Evolutionary conservation across 495 filamentous ascomycete species (phyloP).

Genomic region (Penicillium manginii): DNA sequence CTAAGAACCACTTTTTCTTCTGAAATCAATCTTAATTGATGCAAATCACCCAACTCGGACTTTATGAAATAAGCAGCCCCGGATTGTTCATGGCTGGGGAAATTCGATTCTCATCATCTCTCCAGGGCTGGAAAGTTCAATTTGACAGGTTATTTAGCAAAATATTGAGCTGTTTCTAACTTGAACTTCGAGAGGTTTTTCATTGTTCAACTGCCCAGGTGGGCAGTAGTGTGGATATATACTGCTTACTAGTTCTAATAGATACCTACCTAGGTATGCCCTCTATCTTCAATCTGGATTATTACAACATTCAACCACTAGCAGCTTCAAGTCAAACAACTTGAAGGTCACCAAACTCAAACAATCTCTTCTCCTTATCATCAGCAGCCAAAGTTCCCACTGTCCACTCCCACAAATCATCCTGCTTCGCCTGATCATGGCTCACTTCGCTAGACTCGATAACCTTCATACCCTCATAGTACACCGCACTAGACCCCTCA

Average conservation of each 20-base stretch:
- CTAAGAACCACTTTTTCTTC: background rate
- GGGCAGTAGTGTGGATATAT: too few relatives aligned
- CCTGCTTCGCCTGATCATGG: conserved; percentile 45
- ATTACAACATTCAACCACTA: background rate
- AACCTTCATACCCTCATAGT: conserved; percentile 41
- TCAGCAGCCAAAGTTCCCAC: conserved; percentile 42
- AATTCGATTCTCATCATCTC: too few relatives aligned
- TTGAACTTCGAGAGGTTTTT: background rate
- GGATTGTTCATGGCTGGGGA: too few relatives aligned
- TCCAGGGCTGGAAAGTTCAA: background rate
- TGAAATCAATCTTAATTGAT: background rate
- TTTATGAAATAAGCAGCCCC: too few relatives aligned
- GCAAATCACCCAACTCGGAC: too few relatives aligned
- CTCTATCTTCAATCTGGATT: too few relatives aligned
- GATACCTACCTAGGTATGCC: too few relatives aligned
- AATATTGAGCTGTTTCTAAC: background rate
- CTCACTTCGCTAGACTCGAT: conserved; percentile 42
- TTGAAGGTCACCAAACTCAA: conserved; percentile 17
- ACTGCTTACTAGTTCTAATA: too few relatives aligned
- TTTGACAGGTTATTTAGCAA: conserved; percentile 1
- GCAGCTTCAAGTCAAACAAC: background rate
- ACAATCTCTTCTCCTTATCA: conserved; percentile 32
- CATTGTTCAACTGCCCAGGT: background rate
- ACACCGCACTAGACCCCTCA: conserved; percentile 37
- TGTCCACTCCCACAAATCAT: conserved; percentile 55